These are phyloP conservation scores for Albizia julibrissin DNA, from an alignment of 306 rosid genomes.

Conservation along the genomic window DNA sequence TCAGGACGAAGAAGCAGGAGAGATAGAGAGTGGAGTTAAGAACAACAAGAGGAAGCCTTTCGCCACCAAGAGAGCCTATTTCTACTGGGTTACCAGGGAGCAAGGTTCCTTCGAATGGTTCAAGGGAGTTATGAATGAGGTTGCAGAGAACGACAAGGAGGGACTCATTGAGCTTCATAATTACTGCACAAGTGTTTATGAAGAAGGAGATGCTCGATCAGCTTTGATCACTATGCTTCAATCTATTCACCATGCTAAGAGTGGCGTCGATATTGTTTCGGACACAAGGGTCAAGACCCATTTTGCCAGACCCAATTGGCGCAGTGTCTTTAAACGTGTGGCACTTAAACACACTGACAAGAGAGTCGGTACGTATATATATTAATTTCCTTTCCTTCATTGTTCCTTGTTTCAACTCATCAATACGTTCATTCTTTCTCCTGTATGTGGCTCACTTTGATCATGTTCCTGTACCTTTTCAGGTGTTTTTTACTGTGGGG, in stretches of 20 bases:
- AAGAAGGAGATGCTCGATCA: slow-evolving; percentile 87
- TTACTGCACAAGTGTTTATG: slow-evolving; percentile 81
- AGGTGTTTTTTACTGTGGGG: slow-evolving; percentile 94
- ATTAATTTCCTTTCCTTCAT: not conserved
- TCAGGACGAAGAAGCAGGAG: slow-evolving; percentile 50
- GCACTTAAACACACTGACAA: slow-evolving; percentile 56
- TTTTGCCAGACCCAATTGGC: slow-evolving; percentile 87
- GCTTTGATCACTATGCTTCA: slow-evolving; percentile 91
- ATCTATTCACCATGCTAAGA: slow-evolving; percentile 73
- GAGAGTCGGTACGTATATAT: slow-evolving; percentile 67
- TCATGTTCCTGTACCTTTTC: not conserved
- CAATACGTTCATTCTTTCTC: not conserved
- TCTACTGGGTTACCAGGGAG: slow-evolving; percentile 91
- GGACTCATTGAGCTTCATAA: slow-evolving; percentile 77
- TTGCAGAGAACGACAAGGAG: slow-evolving; percentile 66
- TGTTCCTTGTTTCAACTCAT: not conserved
- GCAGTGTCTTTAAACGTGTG: slow-evolving; percentile 63
- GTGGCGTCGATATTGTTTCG: slow-evolving; percentile 70
- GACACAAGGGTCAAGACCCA: slow-evolving; percentile 81
- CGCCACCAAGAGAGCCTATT: slow-evolving; percentile 74
- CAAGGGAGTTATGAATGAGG: slow-evolving; percentile 78
- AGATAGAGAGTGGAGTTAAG: slow-evolving; percentile 29
- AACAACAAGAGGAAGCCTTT: slow-evolving; percentile 56
- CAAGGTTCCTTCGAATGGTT: slow-evolving; percentile 94
- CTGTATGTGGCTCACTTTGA: not conserved